These are phyloP conservation scores for Thielaviopsis punctulata DNA, from an alignment of 2,329 filamentous ascomycete species.

Conservation along the genomic window DNA sequence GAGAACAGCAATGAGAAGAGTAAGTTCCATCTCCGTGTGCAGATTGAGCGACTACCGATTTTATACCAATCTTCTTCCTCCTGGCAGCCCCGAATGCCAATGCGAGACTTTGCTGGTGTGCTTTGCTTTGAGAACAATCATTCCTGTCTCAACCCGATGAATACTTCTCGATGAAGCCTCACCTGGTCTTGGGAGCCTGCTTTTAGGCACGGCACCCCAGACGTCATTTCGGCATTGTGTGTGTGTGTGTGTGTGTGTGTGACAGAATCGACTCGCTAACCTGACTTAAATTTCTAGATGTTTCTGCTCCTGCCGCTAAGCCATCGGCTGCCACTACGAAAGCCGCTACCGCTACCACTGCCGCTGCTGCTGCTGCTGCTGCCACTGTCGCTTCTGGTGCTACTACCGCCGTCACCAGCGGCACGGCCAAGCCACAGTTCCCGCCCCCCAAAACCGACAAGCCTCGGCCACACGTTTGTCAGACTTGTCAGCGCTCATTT, in stretches of 20 bases:
- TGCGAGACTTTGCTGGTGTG: no score
- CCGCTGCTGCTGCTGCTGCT: slow-evolving; percentile 12
- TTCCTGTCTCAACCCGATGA: no score
- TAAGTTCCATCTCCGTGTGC: background rate
- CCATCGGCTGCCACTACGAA: background rate
- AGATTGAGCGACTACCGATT: background rate
- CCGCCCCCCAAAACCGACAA: slow-evolving; percentile 93
- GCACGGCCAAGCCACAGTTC: slow-evolving; percentile 27
- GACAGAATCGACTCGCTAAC: background rate
- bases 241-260: no score
- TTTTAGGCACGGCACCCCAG: background rate
- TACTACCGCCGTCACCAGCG: slow-evolving; percentile 17
- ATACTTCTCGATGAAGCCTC: background rate
- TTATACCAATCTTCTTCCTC: background rate
- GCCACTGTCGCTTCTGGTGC: slow-evolving; percentile 33
- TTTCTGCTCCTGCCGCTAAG: background rate
- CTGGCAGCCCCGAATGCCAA: no score
- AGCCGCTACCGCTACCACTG: background rate
- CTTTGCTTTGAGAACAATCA: no score
- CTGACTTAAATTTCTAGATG: background rate
- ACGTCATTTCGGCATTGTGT: background rate
- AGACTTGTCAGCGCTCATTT: slow-evolving; percentile 80
- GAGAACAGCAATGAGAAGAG: background rate
- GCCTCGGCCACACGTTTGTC: slow-evolving; percentile 84
- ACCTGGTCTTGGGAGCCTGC: background rate